Percentiles rank a stretch among this genome's conserved stretches.
These are phyloP conservation scores for Colletotrichum sp. DNA, from an alignment of 2,329 filamentous ascomycete species.

Conservation along the genomic window DNA sequence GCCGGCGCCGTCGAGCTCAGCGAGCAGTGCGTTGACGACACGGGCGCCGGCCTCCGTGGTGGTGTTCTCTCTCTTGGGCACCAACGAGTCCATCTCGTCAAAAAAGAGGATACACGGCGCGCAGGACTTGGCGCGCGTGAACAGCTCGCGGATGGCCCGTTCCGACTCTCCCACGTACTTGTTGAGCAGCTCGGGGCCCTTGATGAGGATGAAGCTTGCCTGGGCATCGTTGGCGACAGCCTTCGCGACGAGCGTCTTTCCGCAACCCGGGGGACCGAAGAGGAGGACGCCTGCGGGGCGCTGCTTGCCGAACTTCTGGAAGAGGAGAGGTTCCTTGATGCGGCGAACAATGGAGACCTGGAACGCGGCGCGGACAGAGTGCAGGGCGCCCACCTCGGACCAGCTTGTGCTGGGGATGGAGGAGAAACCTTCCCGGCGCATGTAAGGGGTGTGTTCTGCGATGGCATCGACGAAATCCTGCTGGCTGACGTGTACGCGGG, in stretches of 20 bases:
- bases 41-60: slow-evolving; percentile 84
- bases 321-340: slow-evolving; percentile 82
- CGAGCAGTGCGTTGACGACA: slow-evolving; percentile 93
- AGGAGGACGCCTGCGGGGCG: slow-evolving; percentile 88
- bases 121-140: slow-evolving; percentile 83
- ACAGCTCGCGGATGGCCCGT: slow-evolving; percentile 89
- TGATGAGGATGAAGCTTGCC: slow-evolving; percentile 98
- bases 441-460: slow-evolving; percentile 66
- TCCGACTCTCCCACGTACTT: slow-evolving; percentile 98
- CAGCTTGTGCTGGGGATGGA: slow-evolving; percentile 94
- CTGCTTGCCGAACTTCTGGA: slow-evolving; percentile 77
- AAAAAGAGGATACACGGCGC: slow-evolving; percentile 89
- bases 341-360: slow-evolving; percentile 87
- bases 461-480: slow-evolving; percentile 77
- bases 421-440: slow-evolving; percentile 88
- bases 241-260: slow-evolving; percentile 95
- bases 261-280: slow-evolving; percentile 96
- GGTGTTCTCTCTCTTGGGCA: slow-evolving; percentile 79
- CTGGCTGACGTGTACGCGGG: slow-evolving; percentile 43
- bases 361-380: slow-evolving; percentile 80
- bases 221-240: slow-evolving; percentile 94
- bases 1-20: slow-evolving; percentile 87
- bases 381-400: slow-evolving; percentile 87
- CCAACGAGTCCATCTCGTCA: slow-evolving; percentile 93
- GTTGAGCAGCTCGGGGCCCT: slow-evolving; percentile 94